Evolutionary conservation across 352 stramenopile species (phyloP), one percentile per base, ranked within the genome.

Genomic region (Pythium angustatum): DNA sequence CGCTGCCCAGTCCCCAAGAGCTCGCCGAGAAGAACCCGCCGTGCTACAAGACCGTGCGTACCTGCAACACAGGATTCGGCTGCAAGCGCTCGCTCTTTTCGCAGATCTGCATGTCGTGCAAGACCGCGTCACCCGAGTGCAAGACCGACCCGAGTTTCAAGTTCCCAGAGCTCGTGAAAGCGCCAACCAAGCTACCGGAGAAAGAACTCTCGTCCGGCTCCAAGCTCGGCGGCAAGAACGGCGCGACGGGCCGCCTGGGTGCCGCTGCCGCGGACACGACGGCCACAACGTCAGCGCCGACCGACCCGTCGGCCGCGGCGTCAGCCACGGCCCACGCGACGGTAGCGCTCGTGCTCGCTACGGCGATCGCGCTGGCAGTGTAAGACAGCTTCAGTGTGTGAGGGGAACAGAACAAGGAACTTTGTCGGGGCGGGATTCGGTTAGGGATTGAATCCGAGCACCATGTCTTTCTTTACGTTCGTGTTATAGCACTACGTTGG

Each of bases 11-110:
- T 6, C 64, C 73, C 0, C 63, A 74, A 10, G 68, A 81, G 17
- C 77, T 94, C 22, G 68, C 69, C 19, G 59, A 59, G 11, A 17
- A 40, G 6, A 94, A 94, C 69, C 82, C 82, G 17, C 80, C 79
- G 34, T 94, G 85, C 69, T 94, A 87, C 66, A 72, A 77, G 72
- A 87, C 76, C 22, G 78, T 88, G 12, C 40, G 61, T 14, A 59
- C 62, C 6, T 92, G 84, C 45, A 77, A 77, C 19, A 76, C 60
- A 10, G 76, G 73, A 31, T 76, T 64, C 24, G 83, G 82, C 51
- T 93, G 85, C 68, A 81, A 88, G 70, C 85, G 85, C 47, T 69
- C 72, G 2, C 69, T 72, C 10, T 90, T 90, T 74, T 84, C 79
- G 27, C 85, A 93, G 64, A 10, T 93, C 19, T 93, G 85, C 66